phyloP scores from a whole-genome alignment of 805 yeast species.

The Saccharomyces jurei region DNA sequence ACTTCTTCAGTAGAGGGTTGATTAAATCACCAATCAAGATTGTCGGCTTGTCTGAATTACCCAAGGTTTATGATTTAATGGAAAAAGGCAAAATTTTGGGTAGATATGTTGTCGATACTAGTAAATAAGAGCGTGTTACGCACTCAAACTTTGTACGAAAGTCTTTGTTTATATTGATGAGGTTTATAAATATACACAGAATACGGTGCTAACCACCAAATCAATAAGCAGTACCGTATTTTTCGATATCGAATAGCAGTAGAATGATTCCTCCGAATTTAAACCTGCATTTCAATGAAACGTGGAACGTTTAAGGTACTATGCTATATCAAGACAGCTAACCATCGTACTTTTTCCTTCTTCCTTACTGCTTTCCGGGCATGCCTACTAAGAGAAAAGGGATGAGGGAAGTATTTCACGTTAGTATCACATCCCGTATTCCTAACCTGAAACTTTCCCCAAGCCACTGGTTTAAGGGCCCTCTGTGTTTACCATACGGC shows the following conservation, averaged over 20 bases:
- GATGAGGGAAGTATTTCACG: not conserved
- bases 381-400: not conserved
- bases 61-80: conserved; percentile 48
- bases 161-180: not conserved
- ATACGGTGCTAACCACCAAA: not conserved
- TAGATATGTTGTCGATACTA: conserved; percentile 78
- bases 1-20: conserved; percentile 60
- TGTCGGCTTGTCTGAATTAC: conserved; percentile 48
- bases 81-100: conserved; percentile 54
- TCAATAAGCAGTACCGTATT: not conserved
- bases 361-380: no score
- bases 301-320: no score
- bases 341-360: no score
- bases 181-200: not conserved
- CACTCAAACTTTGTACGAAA: not conserved
- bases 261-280: no score
- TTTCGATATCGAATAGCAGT: not conserved
- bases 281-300: not conserved
- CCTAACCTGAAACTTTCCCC: not conserved
- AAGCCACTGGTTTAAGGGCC: not conserved
- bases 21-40: conserved; percentile 55
- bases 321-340: no score
- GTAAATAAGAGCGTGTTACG: conserved; percentile 34
- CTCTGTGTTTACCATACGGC: not conserved
- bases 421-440: not conserved